Conservation (phyloP, 2,329 filamentous ascomycete genomes). For the Clarireedia monteithiana region DNA sequence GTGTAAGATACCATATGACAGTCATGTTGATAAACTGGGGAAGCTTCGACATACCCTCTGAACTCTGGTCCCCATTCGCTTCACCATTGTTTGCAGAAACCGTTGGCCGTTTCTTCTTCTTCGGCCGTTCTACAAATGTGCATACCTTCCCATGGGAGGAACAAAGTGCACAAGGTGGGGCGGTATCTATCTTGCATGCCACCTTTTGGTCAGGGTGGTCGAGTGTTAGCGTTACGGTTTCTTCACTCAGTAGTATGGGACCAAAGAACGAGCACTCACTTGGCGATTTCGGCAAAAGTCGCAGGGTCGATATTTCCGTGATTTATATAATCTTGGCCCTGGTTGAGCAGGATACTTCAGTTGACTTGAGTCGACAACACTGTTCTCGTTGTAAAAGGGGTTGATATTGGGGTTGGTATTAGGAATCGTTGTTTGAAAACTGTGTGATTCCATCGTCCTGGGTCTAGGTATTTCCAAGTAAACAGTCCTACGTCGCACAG, state of each 20-base stretch:
- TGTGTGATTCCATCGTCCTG: slow-evolving; percentile 5
- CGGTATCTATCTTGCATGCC: slow-evolving; percentile 35
- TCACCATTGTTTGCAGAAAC: slow-evolving; percentile 18
- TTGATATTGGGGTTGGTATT: background rate
- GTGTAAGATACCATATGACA: background rate
- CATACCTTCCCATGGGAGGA: slow-evolving; percentile 35
- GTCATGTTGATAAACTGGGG: background rate
- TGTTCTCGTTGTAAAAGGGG: background rate
- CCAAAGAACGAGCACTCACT: background rate
- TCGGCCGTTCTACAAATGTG: slow-evolving; percentile 36
- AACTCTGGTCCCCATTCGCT: slow-evolving; percentile 9
- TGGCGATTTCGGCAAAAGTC: slow-evolving; percentile 29
- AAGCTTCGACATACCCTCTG: slow-evolving; percentile 13
- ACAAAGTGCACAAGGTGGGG: slow-evolving; percentile 37
- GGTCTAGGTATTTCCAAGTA: no score
- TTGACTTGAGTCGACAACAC: slow-evolving; percentile 4
- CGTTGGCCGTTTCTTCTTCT: slow-evolving; percentile 28
- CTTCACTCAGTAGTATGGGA: slow-evolving; percentile 25
- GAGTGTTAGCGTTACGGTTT: background rate
- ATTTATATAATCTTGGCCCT: slow-evolving; percentile 28
- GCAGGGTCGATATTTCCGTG: slow-evolving; percentile 33
- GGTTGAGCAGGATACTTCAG: slow-evolving; percentile 19
- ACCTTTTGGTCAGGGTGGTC: slow-evolving; percentile 29
- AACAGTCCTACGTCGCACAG: no score
- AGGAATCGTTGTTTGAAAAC: slow-evolving; percentile 3